These are phyloP conservation scores for Candida xyloterini DNA, from an alignment of 805 yeast genomes.

Conservation along the genomic window DNA sequence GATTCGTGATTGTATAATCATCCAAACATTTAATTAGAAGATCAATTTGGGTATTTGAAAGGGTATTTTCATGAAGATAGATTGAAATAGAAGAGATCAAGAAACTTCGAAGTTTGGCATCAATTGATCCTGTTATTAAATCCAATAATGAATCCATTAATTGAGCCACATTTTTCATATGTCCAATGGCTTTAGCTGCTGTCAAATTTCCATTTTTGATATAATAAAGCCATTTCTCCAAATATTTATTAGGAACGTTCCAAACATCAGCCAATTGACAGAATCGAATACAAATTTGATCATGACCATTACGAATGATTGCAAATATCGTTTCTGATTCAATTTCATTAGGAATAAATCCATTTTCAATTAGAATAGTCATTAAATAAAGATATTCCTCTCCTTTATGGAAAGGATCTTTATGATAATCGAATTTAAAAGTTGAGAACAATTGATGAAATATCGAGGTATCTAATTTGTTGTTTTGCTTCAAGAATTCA, in stretches of 20 bases:
- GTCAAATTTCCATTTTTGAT: slow-evolving; percentile 38
- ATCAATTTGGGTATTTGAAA: slow-evolving; percentile 8
- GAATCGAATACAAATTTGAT: slow-evolving; percentile 29
- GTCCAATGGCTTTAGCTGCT: slow-evolving; percentile 38
- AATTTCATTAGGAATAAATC: slow-evolving; percentile 9
- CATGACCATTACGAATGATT: slow-evolving; percentile 27
- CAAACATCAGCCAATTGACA: slow-evolving; percentile 25
- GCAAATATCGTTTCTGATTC: slow-evolving; percentile 26
- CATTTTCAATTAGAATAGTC: slow-evolving; percentile 8
- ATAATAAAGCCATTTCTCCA: slow-evolving; percentile 35
- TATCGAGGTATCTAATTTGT: neutral
- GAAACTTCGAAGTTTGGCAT: slow-evolving; percentile 27
- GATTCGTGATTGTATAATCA: slow-evolving; percentile 74
- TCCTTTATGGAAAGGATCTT: slow-evolving; percentile 34
- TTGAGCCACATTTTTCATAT: slow-evolving; percentile 14
- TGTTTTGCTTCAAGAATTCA: slow-evolving; percentile 14
- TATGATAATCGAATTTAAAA: slow-evolving; percentile 34
- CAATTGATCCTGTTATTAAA: slow-evolving; percentile 27
- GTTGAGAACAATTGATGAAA: slow-evolving; percentile 9
- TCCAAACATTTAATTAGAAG: slow-evolving; percentile 45
- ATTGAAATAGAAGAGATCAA: slow-evolving; percentile 27
- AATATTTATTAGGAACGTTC: slow-evolving; percentile 16
- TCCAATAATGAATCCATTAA: slow-evolving; percentile 26
- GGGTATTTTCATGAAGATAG: slow-evolving; percentile 20
- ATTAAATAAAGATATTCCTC: slow-evolving; percentile 35